Conservation (phyloP, 139 green algal genomes). For the Astrephomene gubernaculifera region DNA sequence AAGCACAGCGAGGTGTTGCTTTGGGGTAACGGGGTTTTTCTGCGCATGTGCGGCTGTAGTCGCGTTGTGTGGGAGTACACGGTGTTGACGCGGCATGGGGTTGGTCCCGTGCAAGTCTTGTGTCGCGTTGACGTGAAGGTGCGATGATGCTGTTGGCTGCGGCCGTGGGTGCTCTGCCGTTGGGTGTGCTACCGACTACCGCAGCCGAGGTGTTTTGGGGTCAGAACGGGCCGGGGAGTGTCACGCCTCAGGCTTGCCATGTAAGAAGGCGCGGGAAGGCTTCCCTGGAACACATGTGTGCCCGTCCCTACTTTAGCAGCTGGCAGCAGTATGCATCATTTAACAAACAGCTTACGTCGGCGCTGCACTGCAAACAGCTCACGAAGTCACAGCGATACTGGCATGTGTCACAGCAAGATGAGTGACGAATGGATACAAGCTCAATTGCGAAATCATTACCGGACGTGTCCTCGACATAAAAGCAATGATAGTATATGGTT, state of each 20-base stretch:
- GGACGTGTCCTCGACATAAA: no score
- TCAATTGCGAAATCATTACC: no score
- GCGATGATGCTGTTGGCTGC: background rate
- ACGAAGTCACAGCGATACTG: background rate
- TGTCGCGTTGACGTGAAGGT: background rate
- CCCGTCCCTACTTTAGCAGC: background rate
- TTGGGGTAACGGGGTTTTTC: background rate
- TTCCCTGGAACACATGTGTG: background rate
- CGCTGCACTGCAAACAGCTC: background rate
- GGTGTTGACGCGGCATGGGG: background rate
- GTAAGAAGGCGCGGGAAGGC: conserved; percentile 38
- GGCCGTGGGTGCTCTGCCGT: background rate
- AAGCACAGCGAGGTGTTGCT: background rate
- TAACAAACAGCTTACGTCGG: background rate
- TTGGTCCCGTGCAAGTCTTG: background rate
- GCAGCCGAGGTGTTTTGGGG: background rate
- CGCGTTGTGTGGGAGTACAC: background rate
- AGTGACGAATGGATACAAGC: no score
- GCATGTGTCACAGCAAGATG: no score
- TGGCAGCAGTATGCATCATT: background rate
- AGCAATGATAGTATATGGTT: no score
- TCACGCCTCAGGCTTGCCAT: background rate
- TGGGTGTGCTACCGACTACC: background rate
- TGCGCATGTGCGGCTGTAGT: background rate
- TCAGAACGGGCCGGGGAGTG: conserved; percentile 7